Base-by-base conservation (phyloP, 164 flowering plant genomes). In the Hamamelis virginiana region DNA sequence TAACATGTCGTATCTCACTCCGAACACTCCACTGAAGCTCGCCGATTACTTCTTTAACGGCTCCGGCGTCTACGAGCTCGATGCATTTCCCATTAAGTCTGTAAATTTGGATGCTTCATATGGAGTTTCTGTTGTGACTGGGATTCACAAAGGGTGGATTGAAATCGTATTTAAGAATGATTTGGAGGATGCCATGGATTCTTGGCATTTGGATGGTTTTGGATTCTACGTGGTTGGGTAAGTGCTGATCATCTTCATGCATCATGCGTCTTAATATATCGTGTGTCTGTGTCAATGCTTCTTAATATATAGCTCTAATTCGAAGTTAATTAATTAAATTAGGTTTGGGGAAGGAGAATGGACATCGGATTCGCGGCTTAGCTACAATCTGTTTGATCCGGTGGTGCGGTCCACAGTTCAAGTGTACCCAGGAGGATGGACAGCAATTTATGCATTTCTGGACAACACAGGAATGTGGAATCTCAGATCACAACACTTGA, bases 171-270 rank as follows among this genome's bases (percentile, higher is more conserved):
- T 91, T 21, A 16, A 76, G 65, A 89, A 88, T 44, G 66, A 74
- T 25, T 48, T 78, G 12, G 55, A 65, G 12, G 55, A 65, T 9
- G 74, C 53, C 19, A 82, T 91, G 65, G 86, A 91, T 66, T 46
- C 86, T 44, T 91, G 91, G 91, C 97, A 91, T 51, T 69, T 89
- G 4, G 94, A 91, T 47, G 94, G 97, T 0, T 89, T 80, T 47
- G 82, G 87, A 0, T 88, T 89, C 78, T 85, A 75, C 43, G 90
- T 82, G 4, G 94, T 91, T 9, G 92, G 97, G 94, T 91, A 81
- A 71, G 73, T 27, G 11, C 58, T n/a, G n/a, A n/a, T n/a, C n/a
- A n/a, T n/a, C n/a, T n/a, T n/a, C n/a, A n/a, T n/a, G n/a, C n/a
- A n/a, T n/a, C n/a, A n/a, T n/a, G n/a, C n/a, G n/a, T n/a, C n/a